phyloP scores from a whole-genome alignment of 805 yeast genomes.

The Torulaspora delbrueckii region DNA sequence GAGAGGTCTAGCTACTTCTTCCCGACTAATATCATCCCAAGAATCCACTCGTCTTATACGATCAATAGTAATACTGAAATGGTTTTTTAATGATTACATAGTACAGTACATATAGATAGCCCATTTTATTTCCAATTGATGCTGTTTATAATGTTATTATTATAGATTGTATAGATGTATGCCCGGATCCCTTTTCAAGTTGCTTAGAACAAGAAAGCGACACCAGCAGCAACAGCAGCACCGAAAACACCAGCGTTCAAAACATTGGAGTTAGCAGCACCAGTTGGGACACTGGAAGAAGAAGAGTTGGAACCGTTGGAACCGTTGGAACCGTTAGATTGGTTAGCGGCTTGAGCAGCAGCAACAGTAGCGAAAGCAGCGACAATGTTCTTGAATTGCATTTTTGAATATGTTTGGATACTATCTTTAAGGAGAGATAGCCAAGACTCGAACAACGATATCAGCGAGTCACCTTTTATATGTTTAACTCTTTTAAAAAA shows the following conservation, averaged over 20 bases:
- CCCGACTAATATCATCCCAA: not conserved
- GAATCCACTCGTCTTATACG: not conserved
- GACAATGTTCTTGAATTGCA: conserved; percentile 70
- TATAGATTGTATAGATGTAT: not conserved
- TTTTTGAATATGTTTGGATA: conserved; percentile 31
- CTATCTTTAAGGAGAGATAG: not conserved
- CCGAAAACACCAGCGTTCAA: conserved; percentile 72
- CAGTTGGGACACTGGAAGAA: conserved; percentile 40
- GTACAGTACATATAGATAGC: not conserved
- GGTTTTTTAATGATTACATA: not conserved
- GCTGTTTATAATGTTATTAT: conserved; percentile 3
- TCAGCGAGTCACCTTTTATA: conserved; percentile 1
- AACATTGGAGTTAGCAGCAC: conserved; percentile 50
- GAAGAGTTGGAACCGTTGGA: conserved; percentile 39
- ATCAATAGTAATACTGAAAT: not conserved
- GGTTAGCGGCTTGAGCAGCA: conserved; percentile 61
- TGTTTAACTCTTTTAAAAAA: not conserved
- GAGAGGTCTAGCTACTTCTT: too few relatives aligned
- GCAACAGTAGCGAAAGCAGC: conserved; percentile 67
- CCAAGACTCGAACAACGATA: not conserved
- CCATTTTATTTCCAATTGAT: not conserved
- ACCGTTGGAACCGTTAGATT: conserved; percentile 44
- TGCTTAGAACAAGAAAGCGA: conserved; percentile 46
- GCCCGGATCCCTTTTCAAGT: not conserved
- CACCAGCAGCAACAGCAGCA: conserved; percentile 84